Evolutionary conservation across 1,284 basidiomycete genomes (phyloP).

Genomic region (Neolentinus lepideus): DNA sequence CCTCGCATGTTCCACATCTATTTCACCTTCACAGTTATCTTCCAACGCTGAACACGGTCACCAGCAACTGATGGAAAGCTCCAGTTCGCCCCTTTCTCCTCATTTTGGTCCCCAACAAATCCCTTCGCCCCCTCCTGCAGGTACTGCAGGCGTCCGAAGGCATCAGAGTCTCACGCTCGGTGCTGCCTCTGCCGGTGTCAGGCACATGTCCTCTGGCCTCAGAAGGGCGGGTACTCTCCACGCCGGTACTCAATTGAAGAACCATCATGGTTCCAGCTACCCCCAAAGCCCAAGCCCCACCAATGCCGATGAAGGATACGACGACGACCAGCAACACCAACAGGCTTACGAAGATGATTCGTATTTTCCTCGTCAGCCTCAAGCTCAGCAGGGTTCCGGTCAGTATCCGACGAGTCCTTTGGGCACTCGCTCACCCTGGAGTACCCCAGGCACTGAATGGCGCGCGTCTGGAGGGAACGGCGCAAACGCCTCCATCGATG

Average conservation of each 20-base stretch:
- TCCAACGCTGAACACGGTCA: constrained; percentile 35
- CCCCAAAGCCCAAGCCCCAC: constrained; percentile 37
- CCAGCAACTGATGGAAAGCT: constrained; percentile 19
- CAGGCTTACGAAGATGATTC: constrained; percentile 50
- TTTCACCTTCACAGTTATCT: constrained; percentile 12
- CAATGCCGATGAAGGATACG: constrained; percentile 51
- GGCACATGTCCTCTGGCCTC: constrained; percentile 44
- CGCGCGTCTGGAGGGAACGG: constrained; percentile 32
- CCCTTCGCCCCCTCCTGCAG: constrained; percentile 65
- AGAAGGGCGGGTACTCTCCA: constrained; percentile 74
- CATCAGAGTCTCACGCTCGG: constrained; percentile 76
- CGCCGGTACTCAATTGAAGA: constrained; percentile 12
- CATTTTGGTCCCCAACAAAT: constrained; percentile 45
- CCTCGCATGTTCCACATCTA: background rate
- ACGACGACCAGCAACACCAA: constrained; percentile 41
- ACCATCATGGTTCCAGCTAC: constrained; percentile 14
- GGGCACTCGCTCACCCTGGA: constrained; percentile 63
- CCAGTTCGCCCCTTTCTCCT: constrained; percentile 54
- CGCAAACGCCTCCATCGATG: constrained; percentile 48
- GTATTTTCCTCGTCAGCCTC: constrained; percentile 27
- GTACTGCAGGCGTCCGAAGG: constrained; percentile 54
- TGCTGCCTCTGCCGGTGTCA: constrained; percentile 35
- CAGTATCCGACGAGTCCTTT: constrained; percentile 55
- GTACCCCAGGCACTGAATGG: constrained; percentile 53
- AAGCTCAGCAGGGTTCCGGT: constrained; percentile 27